Percentiles rank a stretch among this genome's conserved stretches.
Evolutionary conservation across 768 basidiomycete genomes (phyloP).

Genomic region (Rhizopogon vesiculosus): DNA sequence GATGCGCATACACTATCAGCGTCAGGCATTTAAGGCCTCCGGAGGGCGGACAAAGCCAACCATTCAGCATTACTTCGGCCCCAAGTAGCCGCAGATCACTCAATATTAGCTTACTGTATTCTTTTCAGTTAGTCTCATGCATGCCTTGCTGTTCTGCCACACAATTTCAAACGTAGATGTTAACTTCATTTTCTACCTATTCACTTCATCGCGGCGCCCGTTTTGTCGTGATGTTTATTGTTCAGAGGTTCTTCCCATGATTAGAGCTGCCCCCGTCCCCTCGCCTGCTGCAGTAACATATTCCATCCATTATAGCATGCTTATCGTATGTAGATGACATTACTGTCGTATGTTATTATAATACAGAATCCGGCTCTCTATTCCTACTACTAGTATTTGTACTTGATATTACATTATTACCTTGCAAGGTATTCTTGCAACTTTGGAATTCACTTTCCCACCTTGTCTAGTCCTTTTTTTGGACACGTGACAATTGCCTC

Average conservation of each 20-base stretch:
- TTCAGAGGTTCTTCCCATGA: background rate
- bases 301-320: constrained; percentile 17
- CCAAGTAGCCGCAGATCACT: constrained; percentile 2
- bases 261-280: background rate
- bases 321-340: background rate
- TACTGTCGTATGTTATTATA: background rate
- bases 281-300: constrained; percentile 12
- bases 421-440: too few relatives aligned
- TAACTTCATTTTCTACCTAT: background rate
- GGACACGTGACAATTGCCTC: too few relatives aligned
- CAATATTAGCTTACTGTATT: background rate
- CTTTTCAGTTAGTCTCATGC: background rate
- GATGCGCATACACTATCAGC: constrained; percentile 63
- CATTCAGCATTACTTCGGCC: constrained; percentile 25
- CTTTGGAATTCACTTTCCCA: too few relatives aligned
- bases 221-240: background rate
- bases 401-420: too few relatives aligned
- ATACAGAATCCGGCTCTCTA: too few relatives aligned
- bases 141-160: background rate
- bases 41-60: constrained; percentile 16
- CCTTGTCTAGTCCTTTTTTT: too few relatives aligned
- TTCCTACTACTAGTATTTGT: too few relatives aligned
- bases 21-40: constrained; percentile 27
- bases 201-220: background rate
- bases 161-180: background rate